Evolutionary conservation across 345 rosid species (phyloP).

Genomic region (Tarenaya hassleriana): DNA sequence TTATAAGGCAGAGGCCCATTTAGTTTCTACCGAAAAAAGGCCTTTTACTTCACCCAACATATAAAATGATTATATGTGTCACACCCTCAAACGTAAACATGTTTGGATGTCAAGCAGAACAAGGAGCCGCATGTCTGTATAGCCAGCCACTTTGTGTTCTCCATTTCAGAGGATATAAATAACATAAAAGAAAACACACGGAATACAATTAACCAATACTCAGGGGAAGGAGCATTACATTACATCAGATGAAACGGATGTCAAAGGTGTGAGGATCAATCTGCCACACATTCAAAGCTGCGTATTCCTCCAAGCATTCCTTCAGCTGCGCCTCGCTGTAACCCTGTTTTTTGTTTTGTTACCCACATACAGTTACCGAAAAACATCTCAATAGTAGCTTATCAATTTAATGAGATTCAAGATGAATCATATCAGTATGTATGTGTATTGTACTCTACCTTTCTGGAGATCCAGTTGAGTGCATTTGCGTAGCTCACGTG

Average conservation of each 20-base stretch:
- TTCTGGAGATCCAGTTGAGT: constrained; percentile 95
- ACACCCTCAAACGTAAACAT: too few relatives aligned
- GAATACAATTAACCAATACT: too few relatives aligned
- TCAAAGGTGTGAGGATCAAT: constrained; percentile 89
- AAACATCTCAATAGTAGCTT: constrained; percentile 15
- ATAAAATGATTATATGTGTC: too few relatives aligned
- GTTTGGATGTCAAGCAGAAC: too few relatives aligned
- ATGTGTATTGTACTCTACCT: constrained; percentile 44
- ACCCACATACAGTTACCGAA: constrained; percentile 4
- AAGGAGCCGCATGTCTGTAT: too few relatives aligned
- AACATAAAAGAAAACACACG: too few relatives aligned
- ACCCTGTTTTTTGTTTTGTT: constrained; percentile 69
- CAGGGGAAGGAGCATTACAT: too few relatives aligned
- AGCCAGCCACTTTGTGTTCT: too few relatives aligned
- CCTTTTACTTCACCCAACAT: too few relatives aligned
- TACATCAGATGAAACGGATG: constrained; percentile 75
- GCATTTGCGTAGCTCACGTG: constrained; percentile 85
- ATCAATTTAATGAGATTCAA: neutral
- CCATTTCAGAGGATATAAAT: too few relatives aligned
- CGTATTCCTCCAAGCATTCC: constrained; percentile 97
- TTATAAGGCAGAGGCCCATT: too few relatives aligned
- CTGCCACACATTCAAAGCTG: constrained; percentile 94
- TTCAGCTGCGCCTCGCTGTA: constrained; percentile 97
- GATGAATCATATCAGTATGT: neutral
- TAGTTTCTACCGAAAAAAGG: too few relatives aligned